phyloP scores from a whole-genome alignment of 768 basidiomycete genomes.

The Pleurotus giganteus region DNA sequence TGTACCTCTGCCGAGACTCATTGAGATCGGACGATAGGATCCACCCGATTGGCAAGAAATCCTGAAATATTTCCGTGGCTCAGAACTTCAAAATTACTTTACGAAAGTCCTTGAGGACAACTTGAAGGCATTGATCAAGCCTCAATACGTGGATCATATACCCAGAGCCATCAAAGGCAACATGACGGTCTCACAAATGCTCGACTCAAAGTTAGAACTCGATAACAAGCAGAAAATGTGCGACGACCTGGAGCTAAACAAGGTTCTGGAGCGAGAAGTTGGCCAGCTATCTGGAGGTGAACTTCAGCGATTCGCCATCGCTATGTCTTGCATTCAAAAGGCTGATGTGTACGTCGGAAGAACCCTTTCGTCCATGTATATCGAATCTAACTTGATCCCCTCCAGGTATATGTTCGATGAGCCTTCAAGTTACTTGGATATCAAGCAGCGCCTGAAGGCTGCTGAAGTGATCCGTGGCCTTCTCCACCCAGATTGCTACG shows the following conservation, averaged over 20 bases:
- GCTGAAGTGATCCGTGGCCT: conserved; percentile 93
- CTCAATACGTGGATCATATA: conserved; percentile 99
- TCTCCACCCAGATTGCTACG: conserved; percentile 81
- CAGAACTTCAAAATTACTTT: conserved; percentile 99
- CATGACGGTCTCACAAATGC: conserved; percentile 87
- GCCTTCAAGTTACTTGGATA: conserved; percentile 96
- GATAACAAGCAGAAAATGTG: conserved; percentile 88
- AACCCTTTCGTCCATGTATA: conserved; percentile 3
- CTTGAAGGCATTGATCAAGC: conserved; percentile 97
- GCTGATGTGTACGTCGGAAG: conserved; percentile 82
- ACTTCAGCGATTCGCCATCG: conserved; percentile 96
- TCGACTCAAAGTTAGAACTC: conserved; percentile 84
- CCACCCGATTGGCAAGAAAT: conserved; percentile 99
- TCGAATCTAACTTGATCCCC: not conserved
- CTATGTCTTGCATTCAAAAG: conserved; percentile 91
- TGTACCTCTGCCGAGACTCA: conserved; percentile 4
- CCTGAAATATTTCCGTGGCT: conserved; percentile 96
- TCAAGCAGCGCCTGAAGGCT: conserved; percentile 92
- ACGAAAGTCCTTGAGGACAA: conserved; percentile 99
- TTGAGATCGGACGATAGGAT: conserved; percentile 48
- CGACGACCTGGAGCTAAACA: conserved; percentile 82
- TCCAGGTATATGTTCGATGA: conserved; percentile 98
- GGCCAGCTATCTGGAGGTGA: conserved; percentile 92
- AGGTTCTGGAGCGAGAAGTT: conserved; percentile 84
- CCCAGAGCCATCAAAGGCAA: conserved; percentile 92